Evolutionary conservation across 495 filamentous ascomycete species (phyloP), one percentile per base, ranked within the genome.

Genomic region (Apodospora peruviana): DNA sequence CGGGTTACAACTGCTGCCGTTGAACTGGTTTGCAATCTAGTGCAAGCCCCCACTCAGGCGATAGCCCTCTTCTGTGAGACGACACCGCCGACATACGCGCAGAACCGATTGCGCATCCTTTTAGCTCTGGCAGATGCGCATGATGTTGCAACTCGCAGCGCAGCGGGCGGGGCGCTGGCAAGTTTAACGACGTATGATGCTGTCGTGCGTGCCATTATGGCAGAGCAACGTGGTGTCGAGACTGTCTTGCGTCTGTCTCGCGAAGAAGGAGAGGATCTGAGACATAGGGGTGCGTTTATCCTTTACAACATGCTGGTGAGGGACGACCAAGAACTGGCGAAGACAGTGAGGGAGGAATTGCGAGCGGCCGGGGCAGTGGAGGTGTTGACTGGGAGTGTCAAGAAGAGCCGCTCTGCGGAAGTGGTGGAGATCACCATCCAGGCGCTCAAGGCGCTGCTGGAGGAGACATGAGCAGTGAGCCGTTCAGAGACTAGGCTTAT

Each of bases 1-100:
- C 70, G 83, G 40, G 78, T 98, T 39, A 85, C 86, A 39, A 86
- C 90, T 11, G 93, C 91, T 12, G 80, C 88, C 2, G 85, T 86
- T 23, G 91, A 98, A 68, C 76, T 98, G 16, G 71, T 96, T 40
- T 98, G 93, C 69, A 98, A 98, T 58, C 73, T 98, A 41, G 86
- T 90, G 68, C 84, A 85, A 45, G 82, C 79, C 40, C 80, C 88
- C n/a, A 40, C 48, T 32, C 68, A 80, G 2, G 88, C 88, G 2
- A 67, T 90, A 10, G 76, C 83, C 32, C 78, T 87, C 38, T 95
- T 54, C 25, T 57, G 44, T 36, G 60, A 90, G 54, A 87, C 84
- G 0, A 86, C 86, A 42, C 72, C 80, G 47, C 74, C 27, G 14
- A 7, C 7, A 32, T 14, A 80, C 43, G 86, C 90, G 1, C 71